Conservation (phyloP, 441 rosid genomes). For the Populus tomentosa region DNA sequence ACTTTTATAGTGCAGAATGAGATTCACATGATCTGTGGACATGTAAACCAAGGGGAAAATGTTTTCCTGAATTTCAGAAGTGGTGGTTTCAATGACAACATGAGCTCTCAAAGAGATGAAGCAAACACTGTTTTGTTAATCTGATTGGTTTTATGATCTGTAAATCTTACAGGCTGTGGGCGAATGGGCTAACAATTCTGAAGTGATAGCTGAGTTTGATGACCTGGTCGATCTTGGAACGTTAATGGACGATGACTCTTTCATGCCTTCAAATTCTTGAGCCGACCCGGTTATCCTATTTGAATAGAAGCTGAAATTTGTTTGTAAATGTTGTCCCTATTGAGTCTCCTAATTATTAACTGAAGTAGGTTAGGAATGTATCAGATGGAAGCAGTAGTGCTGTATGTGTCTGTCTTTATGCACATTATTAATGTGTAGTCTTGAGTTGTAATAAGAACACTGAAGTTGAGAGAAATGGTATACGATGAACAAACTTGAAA, state of each 20-base stretch:
- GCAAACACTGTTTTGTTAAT: not conserved
- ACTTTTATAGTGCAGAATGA: not conserved
- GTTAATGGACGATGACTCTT: slow-evolving; percentile 45
- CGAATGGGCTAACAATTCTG: slow-evolving; percentile 20
- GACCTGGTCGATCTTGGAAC: slow-evolving; percentile 57
- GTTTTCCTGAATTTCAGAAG: not conserved
- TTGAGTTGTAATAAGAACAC: not conserved
- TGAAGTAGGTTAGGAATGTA: not conserved
- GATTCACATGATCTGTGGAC: not conserved
- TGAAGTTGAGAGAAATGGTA: not conserved
- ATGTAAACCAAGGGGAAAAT: not conserved
- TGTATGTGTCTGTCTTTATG: not conserved
- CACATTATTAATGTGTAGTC: not conserved
- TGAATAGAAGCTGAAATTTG: not conserved
- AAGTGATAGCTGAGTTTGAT: slow-evolving; percentile 40
- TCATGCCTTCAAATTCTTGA: slow-evolving; percentile 41
- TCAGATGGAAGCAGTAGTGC: not conserved
- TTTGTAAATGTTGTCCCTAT: slow-evolving; percentile 14
- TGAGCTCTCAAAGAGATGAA: not conserved
- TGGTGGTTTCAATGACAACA: not conserved
- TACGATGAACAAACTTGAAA: not conserved
- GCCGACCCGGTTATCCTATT: not conserved
- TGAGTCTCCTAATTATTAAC: not conserved
- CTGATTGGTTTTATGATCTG: not conserved
- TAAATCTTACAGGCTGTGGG: slow-evolving; percentile 34